phyloP scores from a whole-genome alignment of 805 yeast species.

The Kodamaea jinghongensis region DNA sequence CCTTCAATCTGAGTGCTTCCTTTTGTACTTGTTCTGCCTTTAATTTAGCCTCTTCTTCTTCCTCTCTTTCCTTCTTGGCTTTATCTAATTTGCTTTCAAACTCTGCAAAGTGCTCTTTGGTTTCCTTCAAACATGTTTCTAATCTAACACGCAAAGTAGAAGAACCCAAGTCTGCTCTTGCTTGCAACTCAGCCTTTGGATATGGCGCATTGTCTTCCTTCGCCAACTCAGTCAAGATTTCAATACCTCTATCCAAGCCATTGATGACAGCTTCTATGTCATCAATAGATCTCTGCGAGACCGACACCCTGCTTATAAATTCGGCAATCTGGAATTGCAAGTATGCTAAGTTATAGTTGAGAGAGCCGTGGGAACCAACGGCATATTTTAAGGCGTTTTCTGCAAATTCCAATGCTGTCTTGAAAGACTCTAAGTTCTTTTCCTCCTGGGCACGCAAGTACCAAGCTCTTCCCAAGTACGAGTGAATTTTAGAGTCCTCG shows the following conservation, averaged over 20 bases:
- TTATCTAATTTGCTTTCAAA: slow-evolving; percentile 62
- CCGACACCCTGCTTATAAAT: slow-evolving; percentile 58
- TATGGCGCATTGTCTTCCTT: slow-evolving; percentile 64
- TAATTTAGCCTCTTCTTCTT: slow-evolving; percentile 43
- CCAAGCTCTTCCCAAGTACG: slow-evolving; percentile 88
- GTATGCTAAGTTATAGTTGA: slow-evolving; percentile 78
- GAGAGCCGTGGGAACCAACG: slow-evolving; percentile 28
- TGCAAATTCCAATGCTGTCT: slow-evolving; percentile 61
- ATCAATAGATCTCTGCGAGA: slow-evolving; percentile 56
- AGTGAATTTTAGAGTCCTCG: slow-evolving; percentile 62
- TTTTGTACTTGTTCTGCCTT: slow-evolving; percentile 38
- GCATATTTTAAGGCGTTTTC: slow-evolving; percentile 48
- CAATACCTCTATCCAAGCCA: slow-evolving; percentile 63
- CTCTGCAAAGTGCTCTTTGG: slow-evolving; percentile 59
- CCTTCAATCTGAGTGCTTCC: slow-evolving; percentile 45
- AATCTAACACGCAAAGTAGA: slow-evolving; percentile 72
- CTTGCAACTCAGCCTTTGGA: slow-evolving; percentile 73
- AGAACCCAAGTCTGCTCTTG: slow-evolving; percentile 83
- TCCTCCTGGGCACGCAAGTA: slow-evolving; percentile 70
- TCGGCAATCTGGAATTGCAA: slow-evolving; percentile 87
- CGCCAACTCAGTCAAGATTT: slow-evolving; percentile 55
- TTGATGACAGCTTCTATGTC: slow-evolving; percentile 56
- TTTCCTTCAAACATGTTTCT: slow-evolving; percentile 68
- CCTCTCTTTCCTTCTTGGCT: slow-evolving; percentile 66
- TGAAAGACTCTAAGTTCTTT: slow-evolving; percentile 57